phyloP scores from a whole-genome alignment of 2,329 filamentous ascomycete species.

The Didymellaceae sp. region DNA sequence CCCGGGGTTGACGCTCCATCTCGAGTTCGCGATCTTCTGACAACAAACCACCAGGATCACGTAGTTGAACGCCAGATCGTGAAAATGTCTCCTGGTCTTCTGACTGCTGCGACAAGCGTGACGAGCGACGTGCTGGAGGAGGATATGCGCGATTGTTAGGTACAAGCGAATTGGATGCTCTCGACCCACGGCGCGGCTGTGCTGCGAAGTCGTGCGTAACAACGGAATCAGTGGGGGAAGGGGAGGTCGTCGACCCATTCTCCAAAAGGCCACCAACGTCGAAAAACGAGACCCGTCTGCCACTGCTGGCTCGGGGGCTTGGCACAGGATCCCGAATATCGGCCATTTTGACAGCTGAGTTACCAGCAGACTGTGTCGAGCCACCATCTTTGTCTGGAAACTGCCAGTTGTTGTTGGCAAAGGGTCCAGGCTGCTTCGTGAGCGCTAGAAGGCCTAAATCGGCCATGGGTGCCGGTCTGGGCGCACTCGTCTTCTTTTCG shows the following conservation, averaged over 20 bases:
- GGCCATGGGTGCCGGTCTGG: conserved; percentile 48
- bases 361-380: conserved; percentile 27
- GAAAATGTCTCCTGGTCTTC: conserved; percentile 41
- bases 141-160: conserved; percentile 34
- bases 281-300: conserved; percentile 75
- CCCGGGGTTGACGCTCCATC: conserved; percentile 21
- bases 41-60: conserved; percentile 35
- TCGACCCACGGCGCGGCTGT: conserved; percentile 39
- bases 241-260: conserved; percentile 47
- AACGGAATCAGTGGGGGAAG: conserved; percentile 46
- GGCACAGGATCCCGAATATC: conserved; percentile 46
- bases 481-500: conserved; percentile 49
- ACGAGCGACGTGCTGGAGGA: conserved; percentile 37
- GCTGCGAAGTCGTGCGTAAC: conserved; percentile 53
- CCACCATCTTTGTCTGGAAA: conserved; percentile 36
- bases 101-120: conserved; percentile 44
- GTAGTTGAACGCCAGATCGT: conserved; percentile 31
- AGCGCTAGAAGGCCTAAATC: conserved; percentile 37
- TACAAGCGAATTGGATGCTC: conserved; percentile 36
- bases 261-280: conserved; percentile 81
- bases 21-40: conserved; percentile 32
- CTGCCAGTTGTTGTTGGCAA: conserved; percentile 42
- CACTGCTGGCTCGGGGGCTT: conserved; percentile 49
- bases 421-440: conserved; percentile 30
- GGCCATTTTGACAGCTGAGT: conserved; percentile 29